Evolutionary conservation across 176 grass and related monocot genomes (phyloP), one percentile per base, ranked within the genome.

Genomic region (Tillandsia leiboldiana): DNA sequence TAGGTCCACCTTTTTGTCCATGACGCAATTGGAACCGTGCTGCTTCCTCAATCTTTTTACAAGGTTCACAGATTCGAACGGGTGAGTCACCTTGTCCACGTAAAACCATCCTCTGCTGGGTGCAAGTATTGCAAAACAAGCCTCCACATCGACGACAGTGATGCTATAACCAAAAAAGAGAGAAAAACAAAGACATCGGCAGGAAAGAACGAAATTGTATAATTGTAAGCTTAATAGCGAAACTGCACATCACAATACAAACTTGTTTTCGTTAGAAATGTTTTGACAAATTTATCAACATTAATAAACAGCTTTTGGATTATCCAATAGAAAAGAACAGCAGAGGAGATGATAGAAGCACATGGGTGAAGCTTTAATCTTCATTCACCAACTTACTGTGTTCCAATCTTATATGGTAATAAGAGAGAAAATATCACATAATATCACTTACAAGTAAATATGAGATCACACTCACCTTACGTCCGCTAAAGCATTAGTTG

Each of bases 131-230:
- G 54, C 93, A 97, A 65, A 97, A 97, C 51, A 97, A 73, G 14
- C 93, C 86, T 17, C 93, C 93, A 13, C 93, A 97, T 85, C 89
- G 85, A 65, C 91, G 93, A 68, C 93, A 97, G 70, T 92, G 86
- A 81, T 97, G 93, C 89, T 97, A 71, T 50, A 67, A 58, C 13
- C 65, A 48, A 12, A 83, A 71, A 61, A 59, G 15, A 73, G 51
- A 56, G 22, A 59, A 75, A 62, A 73, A 71, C 26, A 70, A 71
- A 26, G 11, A 8, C 12, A 18, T 51, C 9, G 17, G 14, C 23
- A 57, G 26, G 15, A 26, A 54, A 73, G 54, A 29, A 50, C 11
- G 11, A 8, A 6, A 51, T 14, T 71, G 14, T 24, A 49, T 12
- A 20, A 2, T 62, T 22, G 18, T 28, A 14, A 71, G 14, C 1